Base-by-base conservation (phyloP, 495 filamentous ascomycete genomes). In the Xylaria cubensis region DNA sequence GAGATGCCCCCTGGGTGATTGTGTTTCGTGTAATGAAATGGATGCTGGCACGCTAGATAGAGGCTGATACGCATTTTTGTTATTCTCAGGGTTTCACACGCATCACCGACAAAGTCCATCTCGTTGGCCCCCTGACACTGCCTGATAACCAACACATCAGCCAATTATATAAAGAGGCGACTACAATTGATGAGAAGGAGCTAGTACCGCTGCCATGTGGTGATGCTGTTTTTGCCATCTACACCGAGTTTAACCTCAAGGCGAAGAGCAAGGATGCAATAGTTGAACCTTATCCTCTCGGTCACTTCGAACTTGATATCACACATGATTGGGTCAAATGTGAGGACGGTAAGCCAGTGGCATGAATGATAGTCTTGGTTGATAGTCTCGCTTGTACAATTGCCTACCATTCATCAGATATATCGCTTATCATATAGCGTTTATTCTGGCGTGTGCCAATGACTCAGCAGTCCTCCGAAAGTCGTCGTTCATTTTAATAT, bases 251-350 rank as follows among this genome's bases (percentile, higher is more conserved):
- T 21, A 24, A 53, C 21, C 50, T 53, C 21, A 53, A 53, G 50
- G 50, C 50, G 21, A 24, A 53, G 50, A 53, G 50, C 9, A 53
- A 53, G 50, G 50, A 24, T 4, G 50, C 50, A 21, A 53, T 24
- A 21, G 50, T 53, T 21, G 50, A 53, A 53, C 50, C 50, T 12
- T 53, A 53, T n/a, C 50, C 50, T n/a, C 9, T 53, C 4, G 50
- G 50, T 1, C 50, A 53, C 21, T 53, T 53, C 8, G 50, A 53
- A 9, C 50, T 53, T 53, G 50, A 53, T 21, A 21, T 53, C n/a
- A 53, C 50, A 8, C n/a, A 53, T 53, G 50, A 53, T n/a, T 53
- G 21, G 50, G 50, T 53, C 21, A 53, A 53, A 21, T 53, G 50
- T n/a, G 21, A 53, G n/a, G 21, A 53, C 3, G 50, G 10, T 21